phyloP scores from a whole-genome alignment of 345 rosid species.

The Salix dunnii region DNA sequence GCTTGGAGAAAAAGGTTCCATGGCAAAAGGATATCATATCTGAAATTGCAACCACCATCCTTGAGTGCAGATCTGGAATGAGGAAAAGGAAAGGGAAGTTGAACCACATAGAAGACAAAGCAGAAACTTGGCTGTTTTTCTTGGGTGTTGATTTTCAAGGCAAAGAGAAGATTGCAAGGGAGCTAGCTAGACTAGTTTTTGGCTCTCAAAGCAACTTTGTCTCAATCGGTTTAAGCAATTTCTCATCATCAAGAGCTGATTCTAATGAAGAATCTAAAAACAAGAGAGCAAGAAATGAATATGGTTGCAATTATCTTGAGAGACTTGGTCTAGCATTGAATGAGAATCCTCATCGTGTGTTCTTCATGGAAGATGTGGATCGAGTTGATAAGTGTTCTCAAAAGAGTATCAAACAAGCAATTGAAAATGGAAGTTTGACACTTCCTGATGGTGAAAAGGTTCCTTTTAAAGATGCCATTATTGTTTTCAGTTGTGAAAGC shows the following conservation, averaged over 20 bases:
- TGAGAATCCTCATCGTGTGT: slow-evolving; percentile 65
- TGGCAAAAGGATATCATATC: slow-evolving; percentile 58
- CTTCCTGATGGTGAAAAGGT: slow-evolving; percentile 44
- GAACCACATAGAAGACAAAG: slow-evolving; percentile 32
- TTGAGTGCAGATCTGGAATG: slow-evolving; percentile 70
- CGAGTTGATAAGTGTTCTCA: slow-evolving; percentile 29
- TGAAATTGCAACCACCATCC: slow-evolving; percentile 52
- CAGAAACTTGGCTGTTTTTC: slow-evolving; percentile 82
- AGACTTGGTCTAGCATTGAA: slow-evolving; percentile 55
- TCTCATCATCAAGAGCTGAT: slow-evolving; percentile 26
- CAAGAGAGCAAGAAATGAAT: slow-evolving; percentile 50
- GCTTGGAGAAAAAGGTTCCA: slow-evolving; percentile 68
- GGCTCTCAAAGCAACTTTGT: slow-evolving; percentile 49
- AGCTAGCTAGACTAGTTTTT: slow-evolving; percentile 61
- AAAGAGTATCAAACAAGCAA: slow-evolving; percentile 40
- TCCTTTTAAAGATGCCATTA: slow-evolving; percentile 56
- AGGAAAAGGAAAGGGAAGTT: slow-evolving; percentile 37
- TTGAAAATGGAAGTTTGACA: slow-evolving; percentile 36
- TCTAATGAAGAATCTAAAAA: slow-evolving; percentile 25
- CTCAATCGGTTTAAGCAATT: slow-evolving; percentile 38
- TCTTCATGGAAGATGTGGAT: slow-evolving; percentile 57
- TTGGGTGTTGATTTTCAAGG: slow-evolving; percentile 63
- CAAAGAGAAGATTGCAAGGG: slow-evolving; percentile 69
- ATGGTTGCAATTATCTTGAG: slow-evolving; percentile 29
- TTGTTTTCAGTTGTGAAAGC: slow-evolving; percentile 51